Conservation (phyloP, 2,329 filamentous ascomycete species). For the Cyanodermella asteris region DNA sequence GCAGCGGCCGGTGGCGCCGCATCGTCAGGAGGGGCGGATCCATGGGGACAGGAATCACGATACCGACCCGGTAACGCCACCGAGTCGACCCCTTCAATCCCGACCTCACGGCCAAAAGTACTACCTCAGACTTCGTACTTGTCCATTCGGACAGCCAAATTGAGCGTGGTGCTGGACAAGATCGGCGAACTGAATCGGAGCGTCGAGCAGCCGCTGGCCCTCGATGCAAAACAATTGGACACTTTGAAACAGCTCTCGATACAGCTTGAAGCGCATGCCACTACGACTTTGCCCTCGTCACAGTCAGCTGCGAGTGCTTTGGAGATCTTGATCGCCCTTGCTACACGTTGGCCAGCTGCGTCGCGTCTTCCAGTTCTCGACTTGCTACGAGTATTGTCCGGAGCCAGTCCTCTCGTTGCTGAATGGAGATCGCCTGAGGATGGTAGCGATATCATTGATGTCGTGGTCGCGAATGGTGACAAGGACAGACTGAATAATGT, state of each 20-base stretch:
- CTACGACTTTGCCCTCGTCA: slow-evolving; percentile 13
- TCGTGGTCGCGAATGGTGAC: slow-evolving; percentile 31
- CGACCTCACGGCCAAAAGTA: slow-evolving; percentile 30
- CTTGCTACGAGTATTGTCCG: slow-evolving; percentile 61
- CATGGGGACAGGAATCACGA: slow-evolving; percentile 55
- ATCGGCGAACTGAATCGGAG: slow-evolving; percentile 50
- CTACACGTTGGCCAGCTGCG: slow-evolving; percentile 57
- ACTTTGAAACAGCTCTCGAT: slow-evolving; percentile 38
- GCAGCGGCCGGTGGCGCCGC: slow-evolving; percentile 23
- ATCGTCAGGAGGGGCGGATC: slow-evolving; percentile 38
- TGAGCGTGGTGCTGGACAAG: slow-evolving; percentile 51
- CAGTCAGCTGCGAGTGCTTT: slow-evolving; percentile 29
- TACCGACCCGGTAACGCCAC: slow-evolving; percentile 51
- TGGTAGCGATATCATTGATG: slow-evolving; percentile 38
- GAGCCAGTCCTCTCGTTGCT: slow-evolving; percentile 43
- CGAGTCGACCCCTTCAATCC: slow-evolving; percentile 14
- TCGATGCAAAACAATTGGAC: slow-evolving; percentile 51
- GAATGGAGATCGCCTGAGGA: slow-evolving; percentile 12
- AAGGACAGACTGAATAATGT: slow-evolving; percentile 47
- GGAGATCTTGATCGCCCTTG: slow-evolving; percentile 46
- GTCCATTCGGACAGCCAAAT: slow-evolving; percentile 51
- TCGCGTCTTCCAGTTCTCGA: slow-evolving; percentile 72
- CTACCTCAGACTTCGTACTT: slow-evolving; percentile 66
- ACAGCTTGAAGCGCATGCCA: slow-evolving; percentile 34
- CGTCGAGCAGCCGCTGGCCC: slow-evolving; percentile 36